Conservation (phyloP, 768 basidiomycete genomes). For the Wakefieldia striispora region DNA sequence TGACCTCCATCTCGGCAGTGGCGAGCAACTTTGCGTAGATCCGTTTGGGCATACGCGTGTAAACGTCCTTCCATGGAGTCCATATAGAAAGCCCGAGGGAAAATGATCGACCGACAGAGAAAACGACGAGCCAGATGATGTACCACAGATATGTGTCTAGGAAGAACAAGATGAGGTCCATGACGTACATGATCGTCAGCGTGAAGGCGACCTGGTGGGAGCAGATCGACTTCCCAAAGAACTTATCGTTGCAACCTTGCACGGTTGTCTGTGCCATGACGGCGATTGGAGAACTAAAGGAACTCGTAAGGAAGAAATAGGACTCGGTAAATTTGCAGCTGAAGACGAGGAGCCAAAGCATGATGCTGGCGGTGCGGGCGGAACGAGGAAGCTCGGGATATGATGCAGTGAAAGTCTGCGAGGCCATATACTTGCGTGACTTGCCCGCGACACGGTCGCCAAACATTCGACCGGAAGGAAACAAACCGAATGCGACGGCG, state of each 20-base stretch:
- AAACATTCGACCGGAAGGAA: slow-evolving; percentile 98
- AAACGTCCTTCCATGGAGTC: slow-evolving; percentile 99
- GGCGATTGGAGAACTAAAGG: slow-evolving; percentile 93
- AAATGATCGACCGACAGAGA: slow-evolving; percentile 89
- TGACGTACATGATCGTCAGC: slow-evolving; percentile 96
- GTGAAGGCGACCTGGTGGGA: slow-evolving; percentile 93
- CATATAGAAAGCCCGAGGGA: slow-evolving; percentile 93
- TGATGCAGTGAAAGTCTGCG: slow-evolving; percentile 97
- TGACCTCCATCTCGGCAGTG: slow-evolving; percentile 97
- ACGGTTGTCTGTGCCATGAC: slow-evolving; percentile 97
- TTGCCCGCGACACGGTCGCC: slow-evolving; percentile 98
- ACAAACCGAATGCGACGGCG: slow-evolving; percentile 78
- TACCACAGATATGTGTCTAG: slow-evolving; percentile 99
- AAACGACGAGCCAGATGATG: slow-evolving; percentile 97
- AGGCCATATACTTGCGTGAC: slow-evolving; percentile 96
- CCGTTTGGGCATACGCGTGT: slow-evolving; percentile 91
- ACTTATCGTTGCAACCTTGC: slow-evolving; percentile 82
- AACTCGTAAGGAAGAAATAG: slow-evolving; percentile 96
- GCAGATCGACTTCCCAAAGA: slow-evolving; percentile 80
- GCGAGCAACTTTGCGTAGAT: slow-evolving; percentile 97
- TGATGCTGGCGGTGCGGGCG: slow-evolving; percentile 80
- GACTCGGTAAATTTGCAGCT: slow-evolving; percentile 96
- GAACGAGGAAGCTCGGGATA: slow-evolving; percentile 76
- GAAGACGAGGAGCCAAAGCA: slow-evolving; percentile 90
- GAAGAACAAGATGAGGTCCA: slow-evolving; percentile 98